Conservation (phyloP, 306 rosid genomes). For the Corylus americana region DNA sequence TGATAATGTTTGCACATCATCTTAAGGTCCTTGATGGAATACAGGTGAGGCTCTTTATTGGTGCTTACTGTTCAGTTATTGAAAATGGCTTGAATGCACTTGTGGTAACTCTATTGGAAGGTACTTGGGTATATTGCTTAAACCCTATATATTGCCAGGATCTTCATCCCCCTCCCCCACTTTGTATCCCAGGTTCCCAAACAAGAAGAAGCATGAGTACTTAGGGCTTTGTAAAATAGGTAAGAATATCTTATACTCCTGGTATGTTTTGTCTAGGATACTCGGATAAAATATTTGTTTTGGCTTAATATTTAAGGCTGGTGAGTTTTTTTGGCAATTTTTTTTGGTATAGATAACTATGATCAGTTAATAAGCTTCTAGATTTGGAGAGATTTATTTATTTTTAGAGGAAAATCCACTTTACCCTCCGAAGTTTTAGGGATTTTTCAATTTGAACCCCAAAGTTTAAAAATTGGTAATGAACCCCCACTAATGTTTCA, state of each 20-base stretch:
- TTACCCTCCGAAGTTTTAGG: no score
- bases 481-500: no score
- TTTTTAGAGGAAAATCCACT: no score
- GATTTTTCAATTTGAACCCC: no score
- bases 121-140: neutral
- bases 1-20: conserved; percentile 93
- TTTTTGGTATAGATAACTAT: neutral
- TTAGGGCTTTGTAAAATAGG: neutral
- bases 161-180: neutral
- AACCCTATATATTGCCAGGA: neutral
- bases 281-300: neutral
- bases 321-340: neutral
- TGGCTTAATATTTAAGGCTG: neutral
- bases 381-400: neutral
- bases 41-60: conserved; percentile 57
- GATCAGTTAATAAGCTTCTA: neutral
- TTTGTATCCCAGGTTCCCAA: neutral
- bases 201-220: neutral
- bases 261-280: neutral
- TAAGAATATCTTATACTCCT: neutral
- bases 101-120: neutral
- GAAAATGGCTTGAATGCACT: conserved; percentile 4
- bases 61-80: conserved; percentile 24
- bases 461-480: no score
- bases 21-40: conserved; percentile 87